Conservation (phyloP, 495 filamentous ascomycete species). For the Penicillium chermesinum region DNA sequence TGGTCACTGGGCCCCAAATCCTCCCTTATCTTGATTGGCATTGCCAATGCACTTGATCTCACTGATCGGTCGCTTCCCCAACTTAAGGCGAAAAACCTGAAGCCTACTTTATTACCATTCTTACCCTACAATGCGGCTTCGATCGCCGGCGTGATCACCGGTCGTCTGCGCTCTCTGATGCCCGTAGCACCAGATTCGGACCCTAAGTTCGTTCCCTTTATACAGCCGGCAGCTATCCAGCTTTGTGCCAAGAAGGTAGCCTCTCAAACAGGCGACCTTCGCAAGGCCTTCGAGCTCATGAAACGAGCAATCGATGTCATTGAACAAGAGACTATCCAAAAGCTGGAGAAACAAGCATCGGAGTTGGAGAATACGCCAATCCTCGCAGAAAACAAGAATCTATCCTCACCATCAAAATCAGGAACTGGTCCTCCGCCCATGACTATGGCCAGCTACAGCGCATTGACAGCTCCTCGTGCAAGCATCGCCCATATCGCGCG, state of each 20-base stretch:
- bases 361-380: conserved; percentile 46
- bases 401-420: conserved; percentile 52
- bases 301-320: conserved; percentile 84
- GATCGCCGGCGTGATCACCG: conserved; percentile 77
- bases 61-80: conserved; percentile 94
- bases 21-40: conserved; percentile 77
- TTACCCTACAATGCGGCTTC: conserved; percentile 88
- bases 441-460: conserved; percentile 53
- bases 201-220: conserved; percentile 69
- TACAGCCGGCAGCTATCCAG: conserved; percentile 89
- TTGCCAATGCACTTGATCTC: conserved; percentile 93
- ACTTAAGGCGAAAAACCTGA: conserved; percentile 84
- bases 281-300: conserved; percentile 92
- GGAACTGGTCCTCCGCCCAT: conserved; percentile 18
- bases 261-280: conserved; percentile 86
- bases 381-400: conserved; percentile 63
- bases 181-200: conserved; percentile 40
- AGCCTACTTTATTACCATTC: conserved; percentile 85
- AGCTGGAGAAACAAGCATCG: conserved; percentile 33
- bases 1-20: conserved; percentile 81
- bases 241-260: conserved; percentile 92
- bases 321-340: conserved; percentile 67
- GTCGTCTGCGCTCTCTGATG: conserved; percentile 72
- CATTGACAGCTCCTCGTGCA: conserved; percentile 79
- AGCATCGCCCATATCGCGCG: conserved; percentile 86